Base-by-base conservation (phyloP, 805 yeast genomes). In the Candida sonorensis region DNA sequence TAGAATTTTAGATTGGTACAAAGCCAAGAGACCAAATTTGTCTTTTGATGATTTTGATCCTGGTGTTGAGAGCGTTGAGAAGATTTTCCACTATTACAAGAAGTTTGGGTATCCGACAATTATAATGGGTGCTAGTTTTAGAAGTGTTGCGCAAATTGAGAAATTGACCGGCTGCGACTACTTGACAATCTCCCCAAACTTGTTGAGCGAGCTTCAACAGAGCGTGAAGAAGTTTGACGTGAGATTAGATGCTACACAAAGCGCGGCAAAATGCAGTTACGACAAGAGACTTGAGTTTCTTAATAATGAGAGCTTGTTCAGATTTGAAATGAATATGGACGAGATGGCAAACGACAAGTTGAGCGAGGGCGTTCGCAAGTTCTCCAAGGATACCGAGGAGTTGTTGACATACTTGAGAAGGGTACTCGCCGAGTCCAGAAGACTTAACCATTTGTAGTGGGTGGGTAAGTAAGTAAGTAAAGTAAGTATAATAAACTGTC, bases 61-160 rank as follows among this genome's bases (percentile, higher is more conserved):
- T 46, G 99, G 99, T 76, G 97, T 92, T 41, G 30, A 68, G 31
- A 85, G 96, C 27, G 98, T 92, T 51, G 80, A 77, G 66, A 60
- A 59, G 41, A 92, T 92, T 63, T 92, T 63, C 83, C 81, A 88
- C 81, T 92, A 92, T 78, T 92, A 92, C 82, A 92, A 92, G 80
- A 88, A 87, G 70, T 85, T 64, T 64, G 90, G 81, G 50, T 92
- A 92, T 78, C 74, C 87, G 51, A 92, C 99, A 60, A 88, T 92
- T 59, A 97, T 92, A 58, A 92, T 92, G 99, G 99, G 97, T 64
- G 99, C 99, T 36, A 90, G 97, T 38, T 90, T 92, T 85, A 87
- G 99, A 76, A 92, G 86, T 73, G 63, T 69, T 40, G 95, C 85
- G 46, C 97, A 90, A 71, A 85, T 92, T 66, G 81, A 80, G 65